These are phyloP conservation scores for Aspergillus hancockii DNA, from an alignment of 495 filamentous ascomycete species.

Conservation along the genomic window DNA sequence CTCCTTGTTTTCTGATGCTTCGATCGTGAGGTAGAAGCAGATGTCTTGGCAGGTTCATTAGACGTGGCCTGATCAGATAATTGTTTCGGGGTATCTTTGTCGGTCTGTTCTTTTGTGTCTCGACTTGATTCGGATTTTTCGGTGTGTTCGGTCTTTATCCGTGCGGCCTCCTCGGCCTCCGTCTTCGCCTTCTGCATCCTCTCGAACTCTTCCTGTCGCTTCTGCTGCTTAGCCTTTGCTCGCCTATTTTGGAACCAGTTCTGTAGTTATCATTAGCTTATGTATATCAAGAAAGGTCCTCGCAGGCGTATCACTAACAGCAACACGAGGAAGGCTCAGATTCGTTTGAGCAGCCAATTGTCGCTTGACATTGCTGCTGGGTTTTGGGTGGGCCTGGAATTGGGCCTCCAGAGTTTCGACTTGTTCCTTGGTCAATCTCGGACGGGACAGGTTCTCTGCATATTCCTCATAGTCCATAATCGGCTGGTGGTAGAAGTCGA, in stretches of 20 bases:
- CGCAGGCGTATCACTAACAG: conserved; percentile 53
- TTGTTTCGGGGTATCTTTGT: conserved; percentile 37
- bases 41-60: conserved; percentile 27
- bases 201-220: conserved; percentile 66
- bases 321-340: conserved; percentile 73
- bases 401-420: conserved; percentile 74
- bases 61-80: conserved; percentile 23
- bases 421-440: conserved; percentile 79
- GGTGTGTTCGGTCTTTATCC: conserved; percentile 34
- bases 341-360: conserved; percentile 71
- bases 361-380: conserved; percentile 73
- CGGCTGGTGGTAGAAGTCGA: conserved; percentile 50
- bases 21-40: conserved; percentile 21
- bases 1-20: conserved; percentile 47
- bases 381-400: conserved; percentile 75
- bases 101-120: conserved; percentile 30
- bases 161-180: conserved; percentile 43
- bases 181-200: conserved; percentile 57
- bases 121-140: conserved; percentile 29
- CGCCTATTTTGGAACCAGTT: conserved; percentile 93
- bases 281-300: background rate
- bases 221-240: conserved; percentile 79
- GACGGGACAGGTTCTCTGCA: conserved; percentile 55
- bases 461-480: conserved; percentile 54
- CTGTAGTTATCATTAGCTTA: conserved; percentile 43